Base-by-base conservation (phyloP, 2,329 filamentous ascomycete genomes). In the Canariomyces notabilis region DNA sequence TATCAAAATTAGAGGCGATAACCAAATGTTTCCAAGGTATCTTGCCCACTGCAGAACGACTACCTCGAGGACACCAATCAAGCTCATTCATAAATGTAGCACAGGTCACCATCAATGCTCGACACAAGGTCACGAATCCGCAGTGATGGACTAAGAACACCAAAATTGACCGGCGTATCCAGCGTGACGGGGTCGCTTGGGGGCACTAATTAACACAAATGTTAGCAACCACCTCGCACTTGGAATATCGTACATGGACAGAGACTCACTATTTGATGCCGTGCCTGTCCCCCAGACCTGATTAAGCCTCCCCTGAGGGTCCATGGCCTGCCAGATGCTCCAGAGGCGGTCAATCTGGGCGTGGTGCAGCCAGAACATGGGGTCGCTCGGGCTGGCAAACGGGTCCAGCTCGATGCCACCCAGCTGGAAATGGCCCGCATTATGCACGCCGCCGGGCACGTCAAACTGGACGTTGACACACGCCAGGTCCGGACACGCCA, bases 81-180 rank as follows among this genome's bases (percentile, higher is more conserved):
- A 8, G 4, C 9, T 29, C 26, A 29, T 12, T 53, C 57, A 38
- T 64, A 66, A 3, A 55, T 48, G 42, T 61, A 63, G 33, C 59
- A 66, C 34, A 58, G 53, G 2, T 58, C 58, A 4, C 59, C 60
- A 8, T 59, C 61, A 7, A 63, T 49, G 2, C 57, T 50, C 40
- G 59, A 61, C 18, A 57, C 48, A 16, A 60, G 43, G 3, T 65
- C 57, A 14, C 55, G 41, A 8, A 64, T 57, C 4, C 49, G 37
- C 31, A 54, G 56, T 2, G 43, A 36, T 0, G 45, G 44, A 12
- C 36, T 46, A 3, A 57, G 46, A 2, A 50, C 39, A 2, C 51
- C 50, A 42, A 55, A 55, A 16, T 37, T 38, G 20, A 57, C 31
- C 15, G 18, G 5, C 1, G 49, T 44, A 18, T 54, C 44, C 15